Evolutionary conservation across 2,329 filamentous ascomycete genomes (phyloP), one percentile per base, ranked within the genome.

Genomic region (Truncatella angustata): DNA sequence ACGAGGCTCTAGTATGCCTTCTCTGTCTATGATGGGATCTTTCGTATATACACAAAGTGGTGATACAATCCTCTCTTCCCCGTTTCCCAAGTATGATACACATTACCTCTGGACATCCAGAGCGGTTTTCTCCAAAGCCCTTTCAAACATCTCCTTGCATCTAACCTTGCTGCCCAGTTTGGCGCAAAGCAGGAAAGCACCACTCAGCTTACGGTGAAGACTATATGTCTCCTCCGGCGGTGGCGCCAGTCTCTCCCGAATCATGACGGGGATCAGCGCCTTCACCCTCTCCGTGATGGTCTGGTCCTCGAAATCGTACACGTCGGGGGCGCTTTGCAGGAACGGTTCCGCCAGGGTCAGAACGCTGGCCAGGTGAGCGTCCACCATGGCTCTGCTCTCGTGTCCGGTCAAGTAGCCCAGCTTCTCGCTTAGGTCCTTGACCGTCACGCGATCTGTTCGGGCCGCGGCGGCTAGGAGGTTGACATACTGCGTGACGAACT

Each of bases 221-320:
- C 88, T 93, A 66, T 99, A 99, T 49, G 94, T 99, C 77, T 99
- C 94, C 73, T 99, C 95, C 0, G 94, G 94, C 21, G 95, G 94
- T 21, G 94, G 93, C 14, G 90, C 85, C 18, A 99, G 73, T 32
- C 94, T 76, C 75, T 99, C 94, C 52, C 84, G 82, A 43, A 99
- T 79, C 94, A 99, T 99, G 49, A 96, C 76, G 14, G 94, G 94
- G 59, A 99, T 97, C 49, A 96, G 79, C 3, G 78, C 81, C 63
- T 92, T 86, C 52, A 99, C 93, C 40, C 95, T 81, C 65, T 97
- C 92, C 1, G 94, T 99, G 60, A 99, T 97, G 1, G 93, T 99
- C 76, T 99, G 94, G 64, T 93, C 85, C 54, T 82, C 77, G 70
- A 99, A 99, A 68, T 99, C 91, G 68, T 99, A 99, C 0, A 95